phyloP scores from a whole-genome alignment of 2,329 filamentous ascomycete species.

The Pleurostoma richardsiae region DNA sequence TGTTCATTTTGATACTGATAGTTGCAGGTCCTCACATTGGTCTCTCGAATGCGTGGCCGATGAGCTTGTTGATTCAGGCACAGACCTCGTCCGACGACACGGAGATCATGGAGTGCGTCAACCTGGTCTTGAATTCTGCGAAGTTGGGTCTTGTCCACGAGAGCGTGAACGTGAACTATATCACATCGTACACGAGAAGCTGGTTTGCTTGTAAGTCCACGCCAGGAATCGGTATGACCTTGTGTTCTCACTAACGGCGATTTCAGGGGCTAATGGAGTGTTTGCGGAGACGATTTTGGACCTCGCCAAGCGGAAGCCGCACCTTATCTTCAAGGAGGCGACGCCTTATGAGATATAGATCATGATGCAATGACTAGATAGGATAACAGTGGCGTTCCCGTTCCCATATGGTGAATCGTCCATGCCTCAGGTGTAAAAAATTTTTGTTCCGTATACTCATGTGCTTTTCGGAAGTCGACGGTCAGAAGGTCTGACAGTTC shows the following conservation, averaged over 20 bases:
- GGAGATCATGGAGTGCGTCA: constrained; percentile 72
- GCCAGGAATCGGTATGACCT: neutral
- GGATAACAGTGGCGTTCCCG: no score
- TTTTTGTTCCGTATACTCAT: no score
- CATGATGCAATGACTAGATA: no score
- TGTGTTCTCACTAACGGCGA: constrained; percentile 7
- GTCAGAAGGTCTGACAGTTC: no score
- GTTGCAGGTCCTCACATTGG: constrained; percentile 63
- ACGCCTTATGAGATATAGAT: constrained; percentile 15
- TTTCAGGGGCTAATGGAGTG: constrained; percentile 80
- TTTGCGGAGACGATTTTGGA: constrained; percentile 91
- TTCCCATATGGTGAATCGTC: no score
- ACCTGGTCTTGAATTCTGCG: constrained; percentile 70
- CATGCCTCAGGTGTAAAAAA: no score
- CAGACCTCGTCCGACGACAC: constrained; percentile 80
- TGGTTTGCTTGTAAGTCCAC: constrained; percentile 53
- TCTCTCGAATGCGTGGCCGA: constrained; percentile 89
- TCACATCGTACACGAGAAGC: constrained; percentile 67
- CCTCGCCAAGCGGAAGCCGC: constrained; percentile 80
- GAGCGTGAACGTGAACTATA: constrained; percentile 74
- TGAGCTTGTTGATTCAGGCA: constrained; percentile 87
- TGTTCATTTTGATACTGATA: constrained; percentile 6
- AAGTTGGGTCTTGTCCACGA: constrained; percentile 83
- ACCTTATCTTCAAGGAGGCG: constrained; percentile 58
- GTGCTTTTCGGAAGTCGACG: no score